These are phyloP conservation scores for Acacia acuminata DNA, from an alignment of 306 rosid genomes.

Conservation along the genomic window DNA sequence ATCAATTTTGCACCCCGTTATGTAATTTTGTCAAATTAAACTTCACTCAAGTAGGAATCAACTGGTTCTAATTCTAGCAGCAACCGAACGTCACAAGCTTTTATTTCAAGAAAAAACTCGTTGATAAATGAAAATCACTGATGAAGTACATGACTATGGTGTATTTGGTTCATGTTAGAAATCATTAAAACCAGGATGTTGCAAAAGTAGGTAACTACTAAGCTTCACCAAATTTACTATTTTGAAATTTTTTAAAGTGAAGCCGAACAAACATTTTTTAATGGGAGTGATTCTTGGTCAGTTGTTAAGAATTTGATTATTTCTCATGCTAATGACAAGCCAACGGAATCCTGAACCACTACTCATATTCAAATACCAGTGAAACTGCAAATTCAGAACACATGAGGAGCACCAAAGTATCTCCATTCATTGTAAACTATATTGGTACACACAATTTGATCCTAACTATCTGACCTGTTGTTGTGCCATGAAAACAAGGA, in stretches of 20 bases:
- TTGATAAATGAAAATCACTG: not conserved
- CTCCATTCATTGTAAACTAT: slow-evolving; percentile 12
- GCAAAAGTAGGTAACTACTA: not conserved
- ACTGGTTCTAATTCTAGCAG: not conserved
- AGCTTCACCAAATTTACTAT: not conserved
- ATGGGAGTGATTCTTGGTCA: not conserved
- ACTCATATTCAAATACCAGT: not conserved
- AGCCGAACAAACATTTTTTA: not conserved
- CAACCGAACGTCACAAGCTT: not conserved
- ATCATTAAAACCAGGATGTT: not conserved
- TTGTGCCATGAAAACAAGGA: slow-evolving; percentile 26
- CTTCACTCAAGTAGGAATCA: not conserved
- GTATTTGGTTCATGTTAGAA: not conserved
- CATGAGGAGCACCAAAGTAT: slow-evolving; percentile 8
- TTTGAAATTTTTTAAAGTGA: not conserved
- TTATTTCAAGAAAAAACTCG: not conserved
- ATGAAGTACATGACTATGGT: not conserved
- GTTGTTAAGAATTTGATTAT: not conserved
- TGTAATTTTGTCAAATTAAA: not conserved
- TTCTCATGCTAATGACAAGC: not conserved
- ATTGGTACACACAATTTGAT: slow-evolving; percentile 23
- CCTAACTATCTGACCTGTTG: slow-evolving; percentile 30
- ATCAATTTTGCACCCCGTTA: not conserved
- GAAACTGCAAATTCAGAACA: slow-evolving; percentile 7
- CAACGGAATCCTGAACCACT: not conserved